phyloP scores from a whole-genome alignment of 108 stramenopile genomes.

The Nitzschia palea region DNA sequence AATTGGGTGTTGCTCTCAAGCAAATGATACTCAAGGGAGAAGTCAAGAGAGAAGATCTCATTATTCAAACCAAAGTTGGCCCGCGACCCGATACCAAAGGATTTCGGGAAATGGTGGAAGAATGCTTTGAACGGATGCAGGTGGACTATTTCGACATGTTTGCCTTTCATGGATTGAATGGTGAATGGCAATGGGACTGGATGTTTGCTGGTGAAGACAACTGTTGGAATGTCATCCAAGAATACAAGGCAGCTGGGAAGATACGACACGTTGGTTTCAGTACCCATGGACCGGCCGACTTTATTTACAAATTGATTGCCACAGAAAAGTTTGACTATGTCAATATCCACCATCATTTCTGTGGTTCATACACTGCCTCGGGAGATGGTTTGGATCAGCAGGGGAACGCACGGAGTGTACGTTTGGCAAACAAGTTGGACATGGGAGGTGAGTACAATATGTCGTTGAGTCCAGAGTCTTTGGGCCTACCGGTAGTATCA shows the following conservation, averaged over 20 bases:
- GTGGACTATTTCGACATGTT: conserved; percentile 88
- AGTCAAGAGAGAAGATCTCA: conserved; percentile 76
- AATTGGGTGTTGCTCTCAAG: conserved; percentile 75
- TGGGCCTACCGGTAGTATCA: too few species aligned
- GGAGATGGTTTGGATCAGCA: conserved; percentile 49
- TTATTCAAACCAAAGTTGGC: conserved; percentile 86
- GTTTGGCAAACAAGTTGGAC: conserved; percentile 63
- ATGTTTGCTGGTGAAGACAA: conserved; percentile 52
- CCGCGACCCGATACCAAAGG: conserved; percentile 39
- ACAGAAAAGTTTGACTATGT: conserved; percentile 82
- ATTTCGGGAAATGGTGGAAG: conserved; percentile 58
- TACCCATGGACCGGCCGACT: conserved; percentile 77
- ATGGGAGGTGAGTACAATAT: conserved; percentile 79
- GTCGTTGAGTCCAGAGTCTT: too few species aligned
- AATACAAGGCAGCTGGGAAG: conserved; percentile 66
- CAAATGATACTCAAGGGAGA: conserved; percentile 62
- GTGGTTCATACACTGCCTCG: conserved; percentile 84
- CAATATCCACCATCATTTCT: conserved; percentile 88
- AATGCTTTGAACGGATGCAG: conserved; percentile 59
- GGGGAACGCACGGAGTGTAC: conserved; percentile 68
- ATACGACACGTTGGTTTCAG: conserved; percentile 86
- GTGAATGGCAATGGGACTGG: conserved; percentile 56
- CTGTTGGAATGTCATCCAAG: conserved; percentile 57
- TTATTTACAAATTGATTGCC: conserved; percentile 67
- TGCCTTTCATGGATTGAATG: conserved; percentile 83